Evolutionary conservation across 1,284 basidiomycete species (phyloP).

Genomic region (Malassezia japonica): DNA sequence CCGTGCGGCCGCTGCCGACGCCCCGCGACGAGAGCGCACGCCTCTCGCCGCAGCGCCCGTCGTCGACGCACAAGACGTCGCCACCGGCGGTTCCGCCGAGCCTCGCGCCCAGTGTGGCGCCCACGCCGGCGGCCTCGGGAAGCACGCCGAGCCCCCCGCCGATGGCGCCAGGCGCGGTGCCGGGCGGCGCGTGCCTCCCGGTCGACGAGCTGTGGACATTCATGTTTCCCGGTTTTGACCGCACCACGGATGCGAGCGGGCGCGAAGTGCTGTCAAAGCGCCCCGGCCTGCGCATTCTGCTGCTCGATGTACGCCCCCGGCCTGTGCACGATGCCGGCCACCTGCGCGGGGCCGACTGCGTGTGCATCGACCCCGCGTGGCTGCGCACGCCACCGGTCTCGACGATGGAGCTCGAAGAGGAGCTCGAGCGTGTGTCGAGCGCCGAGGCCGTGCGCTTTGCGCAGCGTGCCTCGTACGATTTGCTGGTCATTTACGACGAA

Average conservation of each 20-base stretch:
- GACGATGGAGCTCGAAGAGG: not conserved
- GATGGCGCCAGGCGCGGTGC: no score
- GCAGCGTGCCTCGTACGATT: conserved; percentile 74
- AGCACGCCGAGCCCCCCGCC: no score
- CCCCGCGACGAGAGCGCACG: no score
- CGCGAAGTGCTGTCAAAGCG: conserved; percentile 28
- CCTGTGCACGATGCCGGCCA: conserved; percentile 66
- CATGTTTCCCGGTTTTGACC: conserved; percentile 40
- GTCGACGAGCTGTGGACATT: conserved; percentile 38
- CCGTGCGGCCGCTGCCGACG: no score
- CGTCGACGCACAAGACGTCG: not conserved
- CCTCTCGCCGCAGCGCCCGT: no score
- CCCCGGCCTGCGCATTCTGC: conserved; percentile 52
- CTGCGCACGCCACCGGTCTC: conserved; percentile 2
- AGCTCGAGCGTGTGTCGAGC: conserved; percentile 52
- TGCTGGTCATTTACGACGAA: conserved; percentile 79
- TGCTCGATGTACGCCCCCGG: conserved; percentile 72
- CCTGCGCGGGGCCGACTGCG: conserved; percentile 61
- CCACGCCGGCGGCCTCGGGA: no score
- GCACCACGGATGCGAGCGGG: conserved; percentile 28
- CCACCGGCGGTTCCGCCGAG: conserved; percentile 4
- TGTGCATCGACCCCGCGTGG: conserved; percentile 62
- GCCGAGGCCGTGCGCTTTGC: conserved; percentile 64
- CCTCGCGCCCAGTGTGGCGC: no score
- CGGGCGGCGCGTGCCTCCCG: conserved; percentile 26